Evolutionary conservation across 352 stramenopile genomes (phyloP), one percentile per base, ranked within the genome.

Genomic region (Pythium insidiosum): DNA sequence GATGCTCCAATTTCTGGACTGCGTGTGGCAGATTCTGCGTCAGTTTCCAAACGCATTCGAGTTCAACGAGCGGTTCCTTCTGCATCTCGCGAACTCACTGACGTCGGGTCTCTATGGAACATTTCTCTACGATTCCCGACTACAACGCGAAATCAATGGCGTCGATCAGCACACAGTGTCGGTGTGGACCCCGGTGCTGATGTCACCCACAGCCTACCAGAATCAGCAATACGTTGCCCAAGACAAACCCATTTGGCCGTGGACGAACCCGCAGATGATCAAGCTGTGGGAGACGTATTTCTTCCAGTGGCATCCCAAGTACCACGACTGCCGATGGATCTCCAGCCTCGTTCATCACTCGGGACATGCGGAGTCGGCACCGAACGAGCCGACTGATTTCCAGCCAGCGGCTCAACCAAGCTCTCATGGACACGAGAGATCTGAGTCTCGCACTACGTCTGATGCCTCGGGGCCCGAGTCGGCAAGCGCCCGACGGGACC

Each of bases 1-100:
- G 37, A 88, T 95, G 66, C 66, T 93, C 33, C 83, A 95, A 44
- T 93, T 95, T 42, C 58, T 93, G 35, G 81, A 95, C 26, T 68
- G 66, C 0, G 77, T 93, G 33, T 92, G 76, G 71, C 83, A 95
- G 47, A 80, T 95, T 25, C 58, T 80, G 45, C 68, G 74, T 15
- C 81, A 93, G 56, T 90, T 88, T 61, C 73, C 78, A 1, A 58
- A 62, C 10, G 72, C 81, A 15, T 95, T 95, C 34, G 80, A 95
- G 53, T 95, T 95, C 47, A 86, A 89, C 56, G 79, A 92, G 43
- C 57, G 58, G 6, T 91, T 90, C 50, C 56, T 95, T 30, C 45
- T 95, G 21, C 77, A 91, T 37, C 46, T 94, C 13, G 76, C 78
- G 22, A 88, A 94, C 49, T 53, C 81, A 15, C 56, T 91, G 34